Evolutionary conservation across 306 rosid species (phyloP).

Genomic region (Gastrolobium villosum): DNA sequence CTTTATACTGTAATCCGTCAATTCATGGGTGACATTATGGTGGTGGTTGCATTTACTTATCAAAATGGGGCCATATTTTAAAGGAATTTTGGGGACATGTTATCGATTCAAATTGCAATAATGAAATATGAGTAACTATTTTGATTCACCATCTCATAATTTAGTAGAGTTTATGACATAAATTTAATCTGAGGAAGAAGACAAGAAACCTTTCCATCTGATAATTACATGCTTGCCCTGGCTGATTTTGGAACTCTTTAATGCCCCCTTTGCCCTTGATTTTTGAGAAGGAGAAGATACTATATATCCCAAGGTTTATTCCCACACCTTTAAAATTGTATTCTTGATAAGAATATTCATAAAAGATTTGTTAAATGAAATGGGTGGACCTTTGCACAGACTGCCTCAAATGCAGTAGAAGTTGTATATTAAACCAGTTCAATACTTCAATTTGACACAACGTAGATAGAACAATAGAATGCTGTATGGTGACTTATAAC

Average conservation of each 20-base stretch:
- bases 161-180: neutral
- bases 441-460: neutral
- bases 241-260: neutral
- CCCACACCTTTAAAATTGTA: neutral
- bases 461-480: neutral
- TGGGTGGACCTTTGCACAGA: neutral
- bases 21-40: neutral
- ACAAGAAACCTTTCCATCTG: neutral
- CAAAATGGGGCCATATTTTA: neutral
- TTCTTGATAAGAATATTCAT: neutral
- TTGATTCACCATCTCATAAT: neutral
- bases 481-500: neutral
- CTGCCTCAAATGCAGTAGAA: neutral
- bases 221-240: neutral
- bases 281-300: neutral
- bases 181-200: neutral
- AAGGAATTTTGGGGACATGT: neutral
- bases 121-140: neutral
- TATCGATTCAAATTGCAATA: neutral
- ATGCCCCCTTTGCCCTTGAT: neutral
- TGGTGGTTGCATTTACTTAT: neutral
- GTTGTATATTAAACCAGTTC: neutral
- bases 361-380: neutral
- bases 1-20: neutral
- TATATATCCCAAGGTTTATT: neutral